phyloP scores from a whole-genome alignment of 306 rosid species.

The Cucumis cinereus region DNA sequence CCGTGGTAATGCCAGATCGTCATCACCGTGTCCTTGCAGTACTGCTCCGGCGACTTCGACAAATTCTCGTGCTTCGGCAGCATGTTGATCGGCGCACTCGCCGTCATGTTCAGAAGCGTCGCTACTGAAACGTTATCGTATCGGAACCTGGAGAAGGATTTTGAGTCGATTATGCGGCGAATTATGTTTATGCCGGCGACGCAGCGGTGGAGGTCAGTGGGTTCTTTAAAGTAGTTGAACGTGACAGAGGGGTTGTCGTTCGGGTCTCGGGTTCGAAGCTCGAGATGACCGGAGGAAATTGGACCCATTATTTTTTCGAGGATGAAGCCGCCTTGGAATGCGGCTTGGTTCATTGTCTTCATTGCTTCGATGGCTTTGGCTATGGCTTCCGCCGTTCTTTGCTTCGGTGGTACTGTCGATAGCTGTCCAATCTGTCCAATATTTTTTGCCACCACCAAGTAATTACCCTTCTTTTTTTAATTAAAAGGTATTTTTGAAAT shows the following conservation, averaged over 20 bases:
- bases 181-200: conserved; percentile 39
- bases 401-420: conserved; percentile 30
- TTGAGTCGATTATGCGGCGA: conserved; percentile 34
- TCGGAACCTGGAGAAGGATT: conserved; percentile 35
- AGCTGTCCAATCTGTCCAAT: conserved; percentile 36
- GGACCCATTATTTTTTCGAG: conserved; percentile 63
- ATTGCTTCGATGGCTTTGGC: conserved; percentile 28
- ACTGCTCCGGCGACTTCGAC: conserved; percentile 41
- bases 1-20: conserved; percentile 91
- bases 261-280: conserved; percentile 40
- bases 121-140: conserved; percentile 16
- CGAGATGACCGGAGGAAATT: conserved; percentile 40
- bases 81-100: conserved; percentile 36
- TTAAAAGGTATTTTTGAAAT: too few relatives aligned
- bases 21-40: conserved; percentile 60
- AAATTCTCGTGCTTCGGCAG: conserved; percentile 43
- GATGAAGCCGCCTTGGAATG: conserved; percentile 54
- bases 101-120: conserved; percentile 34
- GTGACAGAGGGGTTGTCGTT: conserved; percentile 59
- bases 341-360: conserved; percentile 27
- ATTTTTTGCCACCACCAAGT: too few relatives aligned
- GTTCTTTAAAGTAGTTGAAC: conserved; percentile 59
- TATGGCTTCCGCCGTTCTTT: conserved; percentile 50
- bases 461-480: too few relatives aligned
- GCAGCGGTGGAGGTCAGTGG: conserved; percentile 45